A percentile compares a stretch with the other conserved stretches of the same genome.
Evolutionary conservation across 1,284 basidiomycete species (phyloP).

Genomic region (Melampsora americana): DNA sequence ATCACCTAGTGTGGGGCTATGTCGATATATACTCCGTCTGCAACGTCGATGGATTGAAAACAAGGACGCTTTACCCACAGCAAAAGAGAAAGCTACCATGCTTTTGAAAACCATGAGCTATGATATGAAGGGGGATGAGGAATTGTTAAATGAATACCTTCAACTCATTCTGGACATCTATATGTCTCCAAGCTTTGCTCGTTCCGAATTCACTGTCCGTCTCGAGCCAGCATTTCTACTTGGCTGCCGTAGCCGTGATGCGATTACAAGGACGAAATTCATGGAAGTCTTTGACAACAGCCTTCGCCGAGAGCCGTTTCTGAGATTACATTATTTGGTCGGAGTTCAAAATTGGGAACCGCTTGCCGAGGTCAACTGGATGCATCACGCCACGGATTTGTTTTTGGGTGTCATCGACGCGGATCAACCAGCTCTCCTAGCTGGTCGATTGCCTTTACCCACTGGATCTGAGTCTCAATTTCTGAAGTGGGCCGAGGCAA

Average conservation of each 20-base stretch:
- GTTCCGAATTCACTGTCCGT: slow-evolving; percentile 89
- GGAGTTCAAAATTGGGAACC: slow-evolving; percentile 96
- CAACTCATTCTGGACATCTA: slow-evolving; percentile 93
- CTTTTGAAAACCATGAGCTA: slow-evolving; percentile 86
- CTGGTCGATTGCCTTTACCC: slow-evolving; percentile 47
- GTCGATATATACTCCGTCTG: slow-evolving; percentile 80
- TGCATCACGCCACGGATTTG: slow-evolving; percentile 84
- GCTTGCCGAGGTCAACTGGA: slow-evolving; percentile 90
- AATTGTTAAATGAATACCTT: slow-evolving; percentile 77
- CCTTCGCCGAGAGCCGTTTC: slow-evolving; percentile 75
- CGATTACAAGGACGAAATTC: slow-evolving; percentile 76
- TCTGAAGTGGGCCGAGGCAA: slow-evolving; percentile 32
- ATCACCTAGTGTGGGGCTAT: slow-evolving; percentile 77
- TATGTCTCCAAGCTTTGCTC: slow-evolving; percentile 74
- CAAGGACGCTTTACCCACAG: slow-evolving; percentile 72
- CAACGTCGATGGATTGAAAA: slow-evolving; percentile 84
- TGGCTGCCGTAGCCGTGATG: slow-evolving; percentile 83
- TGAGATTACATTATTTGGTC: slow-evolving; percentile 82
- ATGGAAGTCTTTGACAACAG: slow-evolving; percentile 86
- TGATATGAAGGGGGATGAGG: slow-evolving; percentile 68
- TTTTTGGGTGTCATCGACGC: slow-evolving; percentile 77
- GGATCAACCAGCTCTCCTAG: slow-evolving; percentile 57
- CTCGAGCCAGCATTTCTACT: slow-evolving; percentile 91
- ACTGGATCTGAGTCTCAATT: slow-evolving; percentile 16
- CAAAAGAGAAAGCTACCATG: slow-evolving; percentile 91